These are phyloP conservation scores for Lentinula detonsa DNA, from an alignment of 768 basidiomycete genomes.

Conservation along the genomic window DNA sequence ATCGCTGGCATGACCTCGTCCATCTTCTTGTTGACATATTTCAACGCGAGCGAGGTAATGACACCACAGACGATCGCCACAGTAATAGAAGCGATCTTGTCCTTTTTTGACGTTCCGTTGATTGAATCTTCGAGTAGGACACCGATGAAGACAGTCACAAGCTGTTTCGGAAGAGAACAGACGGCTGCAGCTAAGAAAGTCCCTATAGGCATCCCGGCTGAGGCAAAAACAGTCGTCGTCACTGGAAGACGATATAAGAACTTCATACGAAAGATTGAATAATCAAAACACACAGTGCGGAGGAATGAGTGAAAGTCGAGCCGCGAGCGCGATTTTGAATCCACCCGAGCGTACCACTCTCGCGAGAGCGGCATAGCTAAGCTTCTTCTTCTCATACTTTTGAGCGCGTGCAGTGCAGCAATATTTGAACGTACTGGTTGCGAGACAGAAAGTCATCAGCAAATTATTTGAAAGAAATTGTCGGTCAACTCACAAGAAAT, in stretches of 20 bases:
- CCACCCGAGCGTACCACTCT: slow-evolving; percentile 36
- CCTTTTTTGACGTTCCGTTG: slow-evolving; percentile 8
- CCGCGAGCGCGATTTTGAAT: slow-evolving; percentile 27
- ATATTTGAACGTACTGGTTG: slow-evolving; percentile 27
- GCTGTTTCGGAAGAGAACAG: slow-evolving; percentile 36
- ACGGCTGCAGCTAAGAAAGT: slow-evolving; percentile 33
- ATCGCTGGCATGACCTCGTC: slow-evolving; percentile 11
- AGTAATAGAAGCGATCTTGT: slow-evolving; percentile 29
- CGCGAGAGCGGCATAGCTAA: slow-evolving; percentile 31
- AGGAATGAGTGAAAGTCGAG: slow-evolving; percentile 27
- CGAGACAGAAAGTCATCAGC: not conserved
- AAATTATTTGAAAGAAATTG: not conserved
- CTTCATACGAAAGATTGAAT: not conserved
- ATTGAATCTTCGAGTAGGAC: slow-evolving; percentile 12
- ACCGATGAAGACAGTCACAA: slow-evolving; percentile 39
- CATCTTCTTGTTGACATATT: slow-evolving; percentile 35
- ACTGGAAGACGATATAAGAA: slow-evolving; percentile 13
- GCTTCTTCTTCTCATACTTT: slow-evolving; percentile 25
- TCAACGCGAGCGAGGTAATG: slow-evolving; percentile 29
- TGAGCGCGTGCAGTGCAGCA: slow-evolving; percentile 28
- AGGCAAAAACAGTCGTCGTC: slow-evolving; percentile 32
- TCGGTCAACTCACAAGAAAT: slow-evolving; percentile 19
- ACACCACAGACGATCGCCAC: slow-evolving; percentile 25
- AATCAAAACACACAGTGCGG: slow-evolving; percentile 21
- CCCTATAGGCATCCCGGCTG: slow-evolving; percentile 33